These are phyloP conservation scores for Dendrocalamus sinicus DNA, from an alignment of 176 grass and related monocot genomes.

Conservation along the genomic window DNA sequence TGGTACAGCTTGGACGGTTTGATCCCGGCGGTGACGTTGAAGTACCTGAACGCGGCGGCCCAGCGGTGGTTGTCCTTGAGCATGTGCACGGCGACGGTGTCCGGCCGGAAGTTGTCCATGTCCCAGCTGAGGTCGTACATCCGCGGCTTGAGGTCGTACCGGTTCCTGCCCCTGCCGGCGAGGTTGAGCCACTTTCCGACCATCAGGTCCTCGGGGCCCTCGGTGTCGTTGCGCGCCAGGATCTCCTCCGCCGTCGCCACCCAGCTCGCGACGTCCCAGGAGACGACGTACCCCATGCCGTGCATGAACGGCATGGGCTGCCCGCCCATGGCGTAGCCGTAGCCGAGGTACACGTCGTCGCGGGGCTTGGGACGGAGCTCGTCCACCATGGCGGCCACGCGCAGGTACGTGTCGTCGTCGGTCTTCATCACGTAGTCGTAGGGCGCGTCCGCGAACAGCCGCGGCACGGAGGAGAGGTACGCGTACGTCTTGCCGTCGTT, in stretches of 20 bases:
- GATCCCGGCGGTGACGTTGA: slow-evolving; percentile 63
- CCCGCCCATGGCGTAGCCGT: slow-evolving; percentile 57
- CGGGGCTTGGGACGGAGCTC: slow-evolving; percentile 50
- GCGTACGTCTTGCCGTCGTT: slow-evolving; percentile 83
- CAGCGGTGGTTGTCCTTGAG: slow-evolving; percentile 66
- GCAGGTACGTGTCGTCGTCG: slow-evolving; percentile 77
- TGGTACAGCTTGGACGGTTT: slow-evolving; percentile 46
- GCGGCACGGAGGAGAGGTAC: slow-evolving; percentile 56
- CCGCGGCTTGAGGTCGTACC: slow-evolving; percentile 64
- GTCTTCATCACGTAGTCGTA: slow-evolving; percentile 85
- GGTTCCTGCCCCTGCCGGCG: slow-evolving; percentile 53
- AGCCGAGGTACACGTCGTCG: slow-evolving; percentile 68
- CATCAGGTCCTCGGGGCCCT: slow-evolving; percentile 69
- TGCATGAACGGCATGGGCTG: slow-evolving; percentile 72
- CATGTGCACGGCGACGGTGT: slow-evolving; percentile 78
- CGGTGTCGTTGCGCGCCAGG: slow-evolving; percentile 47
- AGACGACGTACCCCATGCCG: slow-evolving; percentile 84
- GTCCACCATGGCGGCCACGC: slow-evolving; percentile 34
- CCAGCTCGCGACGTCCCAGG: slow-evolving; percentile 76
- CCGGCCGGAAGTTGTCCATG: slow-evolving; percentile 58
- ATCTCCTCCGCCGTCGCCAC: slow-evolving; percentile 50
- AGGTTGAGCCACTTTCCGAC: slow-evolving; percentile 67
- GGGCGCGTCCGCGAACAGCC: background rate
- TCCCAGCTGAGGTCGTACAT: slow-evolving; percentile 80
- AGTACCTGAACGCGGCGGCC: slow-evolving; percentile 65